Base-by-base conservation (phyloP, 306 rosid species). In the Fragaria iinumae region DNA sequence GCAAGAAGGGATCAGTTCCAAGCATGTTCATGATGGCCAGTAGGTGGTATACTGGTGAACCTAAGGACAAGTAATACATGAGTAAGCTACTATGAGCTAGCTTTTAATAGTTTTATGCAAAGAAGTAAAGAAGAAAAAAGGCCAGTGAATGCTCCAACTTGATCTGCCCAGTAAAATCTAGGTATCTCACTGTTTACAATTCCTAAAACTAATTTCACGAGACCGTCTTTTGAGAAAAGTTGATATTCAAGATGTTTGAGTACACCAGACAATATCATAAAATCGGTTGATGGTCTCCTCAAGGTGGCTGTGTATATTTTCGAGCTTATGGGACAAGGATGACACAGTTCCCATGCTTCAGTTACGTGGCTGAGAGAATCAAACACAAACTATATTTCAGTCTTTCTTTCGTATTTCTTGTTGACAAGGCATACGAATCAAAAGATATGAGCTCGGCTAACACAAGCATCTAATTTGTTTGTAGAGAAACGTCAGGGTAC, bases 261-360 rank as follows among this genome's bases (percentile, higher is more conserved):
- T 48, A 39, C 45, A 67, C 67, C 78, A 29, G n/a, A 60, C 29
- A 4, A 74, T 29, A 11, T 27, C 70, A 7, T 10, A 0, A 27
- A 74, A 29, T 43, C 13, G 66, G 12, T 45, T 4, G 47, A 74
- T 59, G 27, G 50, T 74, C 45, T 77, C 80, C 34, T 38, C 49
- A 18, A 94, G 91, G 82, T 89, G 91, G 57, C 82, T 74, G 64
- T 78, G 77, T 52, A 94, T 80, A 72, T 36, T 85, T 49, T 81
- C 84, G 5, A 90, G 84, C 86, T 86, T 90, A 71, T 90, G 90
- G 2, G 88, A 81, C 91, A 89, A 81, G 59, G 90, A 89, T 0
- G 96, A 29, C 32, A 83, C 41, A 90, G 80, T 70, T 94, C 97
- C 96, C 98, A 92, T 10, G 88, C 41, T 70, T 91, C 95, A n/a